These are phyloP conservation scores for Trebouxiophyceae sp. DNA, from an alignment of 163 green algal genomes.

Conservation along the genomic window DNA sequence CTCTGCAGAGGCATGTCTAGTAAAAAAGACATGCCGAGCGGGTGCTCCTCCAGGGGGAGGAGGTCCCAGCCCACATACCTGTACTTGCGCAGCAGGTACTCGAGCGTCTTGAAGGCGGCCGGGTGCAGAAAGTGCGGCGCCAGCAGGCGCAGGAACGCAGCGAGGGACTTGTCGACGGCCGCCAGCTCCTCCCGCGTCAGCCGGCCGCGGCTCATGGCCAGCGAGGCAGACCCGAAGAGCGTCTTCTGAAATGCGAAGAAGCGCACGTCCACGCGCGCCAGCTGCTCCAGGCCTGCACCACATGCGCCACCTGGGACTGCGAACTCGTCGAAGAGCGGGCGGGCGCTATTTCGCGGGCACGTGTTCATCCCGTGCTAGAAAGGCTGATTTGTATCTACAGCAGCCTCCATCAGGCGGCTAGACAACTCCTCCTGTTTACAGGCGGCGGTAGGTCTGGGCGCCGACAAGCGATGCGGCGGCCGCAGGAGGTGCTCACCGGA, in stretches of 20 bases:
- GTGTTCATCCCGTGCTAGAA: neutral
- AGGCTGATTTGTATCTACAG: too few species aligned
- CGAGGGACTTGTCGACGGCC: slow-evolving; percentile 52
- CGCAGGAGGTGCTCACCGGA: slow-evolving; percentile 37
- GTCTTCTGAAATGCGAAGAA: slow-evolving; percentile 57
- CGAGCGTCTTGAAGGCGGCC: slow-evolving; percentile 68
- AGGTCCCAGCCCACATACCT: slow-evolving; percentile 36
- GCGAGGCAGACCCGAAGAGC: slow-evolving; percentile 57
- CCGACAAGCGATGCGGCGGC: neutral
- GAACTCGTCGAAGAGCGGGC: neutral
- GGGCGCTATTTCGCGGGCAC: neutral
- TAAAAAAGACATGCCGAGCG: too few species aligned
- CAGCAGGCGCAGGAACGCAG: slow-evolving; percentile 66
- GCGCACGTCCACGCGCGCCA: slow-evolving; percentile 53
- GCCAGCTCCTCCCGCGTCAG: slow-evolving; percentile 48
- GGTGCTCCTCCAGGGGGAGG: neutral
- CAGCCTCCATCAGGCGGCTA: neutral
- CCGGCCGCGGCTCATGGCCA: slow-evolving; percentile 37
- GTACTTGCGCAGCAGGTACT: slow-evolving; percentile 84
- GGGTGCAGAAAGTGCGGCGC: slow-evolving; percentile 66
- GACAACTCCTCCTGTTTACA: neutral
- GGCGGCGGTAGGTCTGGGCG: neutral
- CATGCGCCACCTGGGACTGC: neutral
- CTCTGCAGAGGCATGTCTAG: too few species aligned
- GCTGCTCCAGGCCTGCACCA: slow-evolving; percentile 61